Conservation (phyloP, 345 rosid species). For the Eucalyptus tenuipes region DNA sequence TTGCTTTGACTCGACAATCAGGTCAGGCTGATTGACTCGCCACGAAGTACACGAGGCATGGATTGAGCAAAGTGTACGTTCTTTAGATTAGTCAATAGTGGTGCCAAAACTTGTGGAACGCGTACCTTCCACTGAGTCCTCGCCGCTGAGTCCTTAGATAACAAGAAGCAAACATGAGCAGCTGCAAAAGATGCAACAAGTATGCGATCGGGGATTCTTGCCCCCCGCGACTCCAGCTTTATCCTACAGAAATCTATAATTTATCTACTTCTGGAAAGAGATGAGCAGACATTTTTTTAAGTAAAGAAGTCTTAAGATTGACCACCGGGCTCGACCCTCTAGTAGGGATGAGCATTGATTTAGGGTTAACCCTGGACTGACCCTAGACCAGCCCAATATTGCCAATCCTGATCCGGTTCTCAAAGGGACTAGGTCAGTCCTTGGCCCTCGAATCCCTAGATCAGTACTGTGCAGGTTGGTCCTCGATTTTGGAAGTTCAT, state of each 20-base stretch:
- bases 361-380: accelerated
- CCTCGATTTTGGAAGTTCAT: accelerated
- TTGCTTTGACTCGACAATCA: not conserved
- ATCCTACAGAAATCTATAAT: not conserved
- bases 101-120: not conserved
- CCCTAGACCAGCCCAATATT: accelerated
- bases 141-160: not conserved
- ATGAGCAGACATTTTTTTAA: not conserved
- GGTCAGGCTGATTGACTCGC: not conserved
- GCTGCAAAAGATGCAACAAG: not conserved
- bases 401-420: accelerated
- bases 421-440: accelerated
- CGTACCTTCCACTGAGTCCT: not conserved
- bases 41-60: not conserved
- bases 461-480: accelerated
- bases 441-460: accelerated
- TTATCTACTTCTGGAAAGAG: not conserved
- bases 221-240: not conserved
- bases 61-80: not conserved
- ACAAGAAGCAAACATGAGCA: not conserved
- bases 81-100: not conserved
- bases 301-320: no score
- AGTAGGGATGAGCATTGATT: accelerated
- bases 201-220: not conserved
- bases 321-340: accelerated